Conservation (phyloP, 495 filamentous ascomycete genomes). For the Parathielavia hyrcaniae region DNA sequence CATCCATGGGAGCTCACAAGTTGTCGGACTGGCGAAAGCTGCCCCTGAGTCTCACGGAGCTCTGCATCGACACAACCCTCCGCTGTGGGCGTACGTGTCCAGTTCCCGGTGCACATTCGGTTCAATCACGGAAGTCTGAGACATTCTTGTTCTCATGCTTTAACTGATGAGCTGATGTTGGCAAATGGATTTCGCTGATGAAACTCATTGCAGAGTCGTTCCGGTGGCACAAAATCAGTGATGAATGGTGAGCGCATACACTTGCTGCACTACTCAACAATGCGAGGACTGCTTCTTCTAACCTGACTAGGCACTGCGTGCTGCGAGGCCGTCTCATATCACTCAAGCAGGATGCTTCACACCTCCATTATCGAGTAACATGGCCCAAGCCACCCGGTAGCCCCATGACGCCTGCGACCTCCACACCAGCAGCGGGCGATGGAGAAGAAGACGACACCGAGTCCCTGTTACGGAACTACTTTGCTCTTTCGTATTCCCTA, state of each 20-base stretch:
- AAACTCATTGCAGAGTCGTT: constrained; percentile 56
- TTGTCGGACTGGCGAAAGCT: constrained; percentile 72
- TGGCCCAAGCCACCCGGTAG: constrained; percentile 40
- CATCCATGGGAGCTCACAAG: constrained; percentile 17
- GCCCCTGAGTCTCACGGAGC: constrained; percentile 69
- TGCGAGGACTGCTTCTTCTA: constrained; percentile 7
- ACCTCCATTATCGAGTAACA: constrained; percentile 76
- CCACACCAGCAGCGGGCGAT: constrained; percentile 2
- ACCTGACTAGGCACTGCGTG: constrained; percentile 59
- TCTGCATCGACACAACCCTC: constrained; percentile 86
- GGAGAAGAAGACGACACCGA: constrained; percentile 54
- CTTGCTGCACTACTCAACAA: background rate
- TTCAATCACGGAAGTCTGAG: background rate
- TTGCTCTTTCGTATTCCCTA: constrained; percentile 72
- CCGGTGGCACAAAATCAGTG: constrained; percentile 76
- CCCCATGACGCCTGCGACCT: constrained; percentile 21
- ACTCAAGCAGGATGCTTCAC: constrained; percentile 69
- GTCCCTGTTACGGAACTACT: constrained; percentile 66
- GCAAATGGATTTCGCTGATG: too few relatives aligned
- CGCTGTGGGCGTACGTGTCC: constrained; percentile 59
- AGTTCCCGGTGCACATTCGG: background rate
- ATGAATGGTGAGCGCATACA: constrained; percentile 62
- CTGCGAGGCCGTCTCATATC: constrained; percentile 79
- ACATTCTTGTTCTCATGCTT: background rate
- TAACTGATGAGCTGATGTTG: too few relatives aligned